Conservation (phyloP, 805 yeast genomes). For the Metschnikowia koreensis region DNA sequence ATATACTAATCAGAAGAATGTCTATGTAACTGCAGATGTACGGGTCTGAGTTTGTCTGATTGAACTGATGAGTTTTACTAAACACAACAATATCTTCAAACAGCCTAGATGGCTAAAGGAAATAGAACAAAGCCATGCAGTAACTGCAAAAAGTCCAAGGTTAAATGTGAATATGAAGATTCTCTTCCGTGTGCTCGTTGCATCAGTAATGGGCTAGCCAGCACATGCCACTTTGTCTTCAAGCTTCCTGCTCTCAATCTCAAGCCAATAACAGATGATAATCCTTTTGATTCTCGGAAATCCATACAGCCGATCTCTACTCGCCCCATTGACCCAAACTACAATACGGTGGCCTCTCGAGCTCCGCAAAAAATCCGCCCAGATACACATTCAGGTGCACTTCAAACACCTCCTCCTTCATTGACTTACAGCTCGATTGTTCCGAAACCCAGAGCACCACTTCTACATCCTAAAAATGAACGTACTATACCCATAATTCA, state of each 20-base stretch:
- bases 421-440: not conserved
- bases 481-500: not conserved
- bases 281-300: not conserved
- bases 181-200: constrained; percentile 60
- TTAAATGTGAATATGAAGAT: constrained; percentile 53
- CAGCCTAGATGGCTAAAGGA: constrained; percentile 28
- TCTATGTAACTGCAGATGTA: not conserved
- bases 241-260: constrained; percentile 46
- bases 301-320: not conserved
- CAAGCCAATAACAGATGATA: not conserved
- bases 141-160: constrained; percentile 60
- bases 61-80: too few species aligned
- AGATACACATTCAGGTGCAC: not conserved
- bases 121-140: constrained; percentile 59
- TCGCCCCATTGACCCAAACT: not conserved
- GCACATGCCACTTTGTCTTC: constrained; percentile 53
- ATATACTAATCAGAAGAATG: too few species aligned
- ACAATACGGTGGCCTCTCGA: not conserved
- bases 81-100: not conserved
- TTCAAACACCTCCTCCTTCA: not conserved
- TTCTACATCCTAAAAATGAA: not conserved
- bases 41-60: not conserved
- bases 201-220: constrained; percentile 44
- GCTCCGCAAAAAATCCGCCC: not conserved
- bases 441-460: not conserved